Evolutionary conservation across 805 yeast genomes (phyloP).

Genomic region (Lipomyces anomalus): DNA sequence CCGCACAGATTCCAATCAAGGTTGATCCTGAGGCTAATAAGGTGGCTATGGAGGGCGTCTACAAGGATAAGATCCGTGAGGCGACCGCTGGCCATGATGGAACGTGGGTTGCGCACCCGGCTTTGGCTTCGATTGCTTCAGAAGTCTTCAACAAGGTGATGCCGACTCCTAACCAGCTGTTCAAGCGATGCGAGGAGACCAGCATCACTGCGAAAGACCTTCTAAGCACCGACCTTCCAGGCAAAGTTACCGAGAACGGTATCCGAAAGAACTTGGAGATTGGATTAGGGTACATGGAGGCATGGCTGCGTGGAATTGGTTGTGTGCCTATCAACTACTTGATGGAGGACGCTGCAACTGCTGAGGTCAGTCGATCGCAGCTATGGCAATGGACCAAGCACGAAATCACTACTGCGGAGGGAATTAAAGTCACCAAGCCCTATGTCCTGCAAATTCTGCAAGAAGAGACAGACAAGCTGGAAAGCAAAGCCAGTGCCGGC

Average conservation of each 20-base stretch:
- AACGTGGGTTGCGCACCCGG: constrained; percentile 76
- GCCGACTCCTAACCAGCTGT: constrained; percentile 71
- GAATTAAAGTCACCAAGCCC: constrained; percentile 47
- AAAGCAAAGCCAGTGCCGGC: constrained; percentile 39
- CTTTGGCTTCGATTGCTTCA: constrained; percentile 57
- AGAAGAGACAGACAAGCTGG: constrained; percentile 54
- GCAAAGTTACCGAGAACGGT: constrained; percentile 58
- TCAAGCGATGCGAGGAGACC: constrained; percentile 44
- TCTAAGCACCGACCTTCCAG: constrained; percentile 58
- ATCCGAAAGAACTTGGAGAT: constrained; percentile 56
- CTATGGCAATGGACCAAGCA: constrained; percentile 72
- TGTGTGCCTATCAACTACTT: constrained; percentile 69
- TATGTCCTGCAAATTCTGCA: constrained; percentile 46
- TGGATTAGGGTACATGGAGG: constrained; percentile 66
- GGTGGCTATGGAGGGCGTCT: constrained; percentile 61
- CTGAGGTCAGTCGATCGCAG: constrained; percentile 69
- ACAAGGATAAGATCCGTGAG: constrained; percentile 62
- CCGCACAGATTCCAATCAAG: constrained; percentile 71
- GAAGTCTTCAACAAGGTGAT: constrained; percentile 67
- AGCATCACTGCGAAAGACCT: constrained; percentile 54
- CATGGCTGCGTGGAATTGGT: constrained; percentile 67
- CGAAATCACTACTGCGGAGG: constrained; percentile 51
- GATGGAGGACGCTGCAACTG: constrained; percentile 78
- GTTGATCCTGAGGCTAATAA: constrained; percentile 54
- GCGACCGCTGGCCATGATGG: constrained; percentile 67